Percentiles rank a stretch among this genome's conserved stretches.
phyloP scores from a whole-genome alignment of 306 rosid species.

The Prinsepia uniflora region DNA sequence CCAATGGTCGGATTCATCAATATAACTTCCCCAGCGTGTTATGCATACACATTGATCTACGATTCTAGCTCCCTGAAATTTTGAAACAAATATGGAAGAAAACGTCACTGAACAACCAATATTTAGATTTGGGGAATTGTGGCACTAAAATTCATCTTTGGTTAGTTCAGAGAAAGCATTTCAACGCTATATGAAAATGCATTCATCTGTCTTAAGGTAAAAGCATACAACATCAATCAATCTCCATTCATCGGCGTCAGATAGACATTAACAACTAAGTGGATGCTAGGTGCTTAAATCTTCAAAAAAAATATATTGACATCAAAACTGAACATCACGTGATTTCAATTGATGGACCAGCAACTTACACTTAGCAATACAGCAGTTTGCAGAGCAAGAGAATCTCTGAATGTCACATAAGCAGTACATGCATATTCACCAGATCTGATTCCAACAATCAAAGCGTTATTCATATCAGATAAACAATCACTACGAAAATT shows the following conservation, averaged over 20 bases:
- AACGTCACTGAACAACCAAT: background rate
- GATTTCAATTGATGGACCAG: background rate
- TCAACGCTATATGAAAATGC: background rate
- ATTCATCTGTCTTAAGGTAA: background rate
- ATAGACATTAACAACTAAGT: background rate
- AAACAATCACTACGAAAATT: slow-evolving; percentile 6
- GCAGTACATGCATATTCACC: slow-evolving; percentile 58
- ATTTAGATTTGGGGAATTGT: background rate
- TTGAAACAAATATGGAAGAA: slow-evolving; percentile 23
- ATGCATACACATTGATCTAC: slow-evolving; percentile 63
- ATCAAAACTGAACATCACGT: background rate
- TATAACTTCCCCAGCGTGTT: slow-evolving; percentile 52
- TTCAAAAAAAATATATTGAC: too few species aligned
- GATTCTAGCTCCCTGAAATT: slow-evolving; percentile 72
- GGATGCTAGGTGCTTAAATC: background rate
- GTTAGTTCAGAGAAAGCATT: background rate
- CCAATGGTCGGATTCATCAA: slow-evolving; percentile 51
- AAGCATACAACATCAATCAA: background rate
- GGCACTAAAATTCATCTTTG: background rate
- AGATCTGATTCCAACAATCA: slow-evolving; percentile 44
- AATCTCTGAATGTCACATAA: slow-evolving; percentile 83
- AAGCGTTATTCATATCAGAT: slow-evolving; percentile 24
- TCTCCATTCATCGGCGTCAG: background rate
- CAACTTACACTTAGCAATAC: slow-evolving; percentile 68
- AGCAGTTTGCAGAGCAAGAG: slow-evolving; percentile 88